Conservation (phyloP, 2,329 filamentous ascomycete genomes). For the Cytospora piceicola region DNA sequence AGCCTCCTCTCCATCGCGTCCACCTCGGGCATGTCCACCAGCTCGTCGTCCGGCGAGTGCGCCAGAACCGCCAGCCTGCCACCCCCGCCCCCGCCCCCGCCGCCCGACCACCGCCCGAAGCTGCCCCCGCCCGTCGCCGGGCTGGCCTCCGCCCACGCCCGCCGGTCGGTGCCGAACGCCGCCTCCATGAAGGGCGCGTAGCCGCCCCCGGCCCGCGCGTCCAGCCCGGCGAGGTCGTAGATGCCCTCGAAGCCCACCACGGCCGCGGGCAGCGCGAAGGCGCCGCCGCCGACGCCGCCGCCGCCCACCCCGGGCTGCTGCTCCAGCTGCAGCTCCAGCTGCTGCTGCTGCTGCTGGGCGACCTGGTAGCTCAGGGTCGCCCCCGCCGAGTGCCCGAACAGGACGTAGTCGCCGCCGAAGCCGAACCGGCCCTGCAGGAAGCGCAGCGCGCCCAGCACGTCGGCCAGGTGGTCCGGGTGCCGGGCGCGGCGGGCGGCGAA, state of each 20-base stretch:
- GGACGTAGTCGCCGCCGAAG: conserved; percentile 49
- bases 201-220: conserved; percentile 47
- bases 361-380: conserved; percentile 67
- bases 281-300: conserved; percentile 37
- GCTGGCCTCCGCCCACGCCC: conserved; percentile 58
- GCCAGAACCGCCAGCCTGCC: conserved; percentile 46
- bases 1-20: conserved; percentile 58
- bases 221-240: conserved; percentile 64
- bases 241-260: conserved; percentile 69
- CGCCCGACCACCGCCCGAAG: conserved; percentile 47
- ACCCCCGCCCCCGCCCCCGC: conserved; percentile 41
- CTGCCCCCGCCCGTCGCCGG: conserved; percentile 51
- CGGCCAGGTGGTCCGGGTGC: conserved; percentile 65
- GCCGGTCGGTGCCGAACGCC: conserved; percentile 61
- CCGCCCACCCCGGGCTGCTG: too few species aligned
- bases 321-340: conserved; percentile 29
- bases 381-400: conserved; percentile 66
- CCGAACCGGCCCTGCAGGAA: conserved; percentile 47
- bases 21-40: conserved; percentile 62
- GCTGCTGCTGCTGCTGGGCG: conserved; percentile 43
- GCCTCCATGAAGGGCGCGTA: conserved; percentile 62
- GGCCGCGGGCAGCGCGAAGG: conserved; percentile 49
- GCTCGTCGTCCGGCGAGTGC: conserved; percentile 52
- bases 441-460: conserved; percentile 56
- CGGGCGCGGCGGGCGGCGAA: conserved; percentile 46